Evolutionary conservation across 2,329 filamentous ascomycete species (phyloP).

Genomic region (Berkeleyomyces basicola): DNA sequence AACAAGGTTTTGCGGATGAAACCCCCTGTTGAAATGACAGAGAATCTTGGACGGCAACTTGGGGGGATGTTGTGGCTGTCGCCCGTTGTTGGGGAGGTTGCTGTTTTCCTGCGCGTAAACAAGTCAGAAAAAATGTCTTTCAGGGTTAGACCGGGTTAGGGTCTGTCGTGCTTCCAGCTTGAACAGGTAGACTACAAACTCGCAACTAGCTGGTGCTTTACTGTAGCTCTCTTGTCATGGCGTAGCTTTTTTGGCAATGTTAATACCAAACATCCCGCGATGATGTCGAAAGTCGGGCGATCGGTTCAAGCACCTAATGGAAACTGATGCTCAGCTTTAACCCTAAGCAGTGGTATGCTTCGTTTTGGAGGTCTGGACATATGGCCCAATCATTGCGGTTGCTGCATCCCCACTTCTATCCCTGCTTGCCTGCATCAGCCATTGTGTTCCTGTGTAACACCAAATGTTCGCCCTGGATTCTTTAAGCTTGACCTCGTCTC

Average conservation of each 20-base stretch:
- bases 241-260: no score
- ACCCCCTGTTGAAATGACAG: not conserved
- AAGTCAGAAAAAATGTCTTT: not conserved
- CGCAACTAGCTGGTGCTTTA: no score
- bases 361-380: no score
- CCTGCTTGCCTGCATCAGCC: not conserved
- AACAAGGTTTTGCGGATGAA: not conserved
- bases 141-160: not conserved
- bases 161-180: no score
- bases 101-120: constrained; percentile 4
- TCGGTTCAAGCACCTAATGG: no score
- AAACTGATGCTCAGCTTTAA: no score
- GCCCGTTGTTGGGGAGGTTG: not conserved
- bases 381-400: no score
- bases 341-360: no score
- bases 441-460: not conserved
- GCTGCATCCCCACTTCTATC: not conserved
- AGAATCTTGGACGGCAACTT: not conserved
- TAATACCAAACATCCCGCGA: no score
- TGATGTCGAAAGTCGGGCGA: no score
- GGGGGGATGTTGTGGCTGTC: not conserved
- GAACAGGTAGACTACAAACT: no score
- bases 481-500: not conserved
- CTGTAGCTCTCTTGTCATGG: no score
- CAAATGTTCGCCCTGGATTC: not conserved